Percentiles rank a stretch among this genome's conserved stretches.
These are phyloP conservation scores for Massariosphaeria phaeospora DNA, from an alignment of 495 filamentous ascomycete species.

Conservation along the genomic window DNA sequence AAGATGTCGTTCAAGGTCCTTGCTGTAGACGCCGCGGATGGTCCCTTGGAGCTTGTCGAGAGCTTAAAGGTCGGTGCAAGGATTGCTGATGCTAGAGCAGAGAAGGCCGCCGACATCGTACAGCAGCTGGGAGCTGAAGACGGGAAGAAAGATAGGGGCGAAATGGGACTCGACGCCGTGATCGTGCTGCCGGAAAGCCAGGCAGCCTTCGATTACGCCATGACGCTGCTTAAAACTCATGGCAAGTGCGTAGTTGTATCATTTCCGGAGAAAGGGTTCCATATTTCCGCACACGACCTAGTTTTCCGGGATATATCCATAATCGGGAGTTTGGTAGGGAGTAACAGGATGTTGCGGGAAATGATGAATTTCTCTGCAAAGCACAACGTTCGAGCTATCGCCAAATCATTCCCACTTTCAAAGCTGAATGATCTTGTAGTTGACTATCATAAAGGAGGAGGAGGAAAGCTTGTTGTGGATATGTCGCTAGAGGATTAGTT, in stretches of 20 bases:
- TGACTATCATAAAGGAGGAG: conserved; percentile 42
- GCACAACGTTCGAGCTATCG: conserved; percentile 35
- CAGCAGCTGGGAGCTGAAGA: conserved; percentile 31
- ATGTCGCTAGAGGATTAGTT: conserved; percentile 27
- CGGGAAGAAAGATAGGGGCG: conserved; percentile 33
- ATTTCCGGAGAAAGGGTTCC: conserved; percentile 40
- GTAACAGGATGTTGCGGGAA: conserved; percentile 38
- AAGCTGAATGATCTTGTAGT: conserved; percentile 43
- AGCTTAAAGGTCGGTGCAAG: conserved; percentile 21
- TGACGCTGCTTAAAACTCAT: conserved; percentile 41
- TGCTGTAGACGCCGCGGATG: conserved; percentile 23
- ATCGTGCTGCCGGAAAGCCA: conserved; percentile 46
- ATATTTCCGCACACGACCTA: conserved; percentile 39
- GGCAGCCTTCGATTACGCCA: conserved; percentile 40
- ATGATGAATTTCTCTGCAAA: conserved; percentile 39
- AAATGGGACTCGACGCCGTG: conserved; percentile 44
- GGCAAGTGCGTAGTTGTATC: conserved; percentile 42
- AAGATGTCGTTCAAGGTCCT: conserved; percentile 27
- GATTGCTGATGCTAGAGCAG: conserved; percentile 29
- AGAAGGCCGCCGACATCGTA: conserved; percentile 18
- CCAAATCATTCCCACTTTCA: conserved; percentile 38
- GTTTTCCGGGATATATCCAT: conserved; percentile 43
- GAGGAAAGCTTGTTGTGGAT: conserved; percentile 45
- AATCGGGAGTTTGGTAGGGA: conserved; percentile 40
- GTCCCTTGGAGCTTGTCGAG: conserved; percentile 10